These are phyloP conservation scores for Xylariaceae sp. DNA, from an alignment of 2,329 filamentous ascomycete genomes.

Conservation along the genomic window DNA sequence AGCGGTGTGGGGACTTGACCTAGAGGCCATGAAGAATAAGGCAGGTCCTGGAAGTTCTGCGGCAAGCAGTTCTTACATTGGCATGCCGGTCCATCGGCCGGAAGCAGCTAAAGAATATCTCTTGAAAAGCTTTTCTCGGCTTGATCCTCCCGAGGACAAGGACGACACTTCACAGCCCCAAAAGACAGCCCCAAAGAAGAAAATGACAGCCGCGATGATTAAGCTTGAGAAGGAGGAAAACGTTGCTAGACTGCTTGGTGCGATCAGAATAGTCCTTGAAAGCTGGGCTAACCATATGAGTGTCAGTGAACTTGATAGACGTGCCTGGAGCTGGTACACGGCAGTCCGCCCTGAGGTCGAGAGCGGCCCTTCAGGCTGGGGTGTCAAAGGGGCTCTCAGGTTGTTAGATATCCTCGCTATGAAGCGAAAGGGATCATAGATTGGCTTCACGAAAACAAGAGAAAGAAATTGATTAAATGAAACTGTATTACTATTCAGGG, in stretches of 20 bases:
- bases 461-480: no score
- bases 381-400: constrained; percentile 69
- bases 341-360: constrained; percentile 73
- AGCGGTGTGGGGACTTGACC: constrained; percentile 58
- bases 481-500: no score
- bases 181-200: no score
- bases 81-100: constrained; percentile 70
- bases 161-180: constrained; percentile 20
- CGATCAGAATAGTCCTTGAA: constrained; percentile 65
- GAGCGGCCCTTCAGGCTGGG: constrained; percentile 73
- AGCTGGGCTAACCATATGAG: constrained; percentile 69
- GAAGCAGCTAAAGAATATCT: constrained; percentile 62
- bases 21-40: constrained; percentile 46
- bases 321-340: constrained; percentile 80
- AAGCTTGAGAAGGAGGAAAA: constrained; percentile 65
- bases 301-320: constrained; percentile 64
- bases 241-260: constrained; percentile 64
- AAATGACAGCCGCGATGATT: constrained; percentile 47
- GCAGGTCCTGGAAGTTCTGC: constrained; percentile 25
- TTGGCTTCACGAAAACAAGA: not conserved
- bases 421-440: constrained; percentile 36
- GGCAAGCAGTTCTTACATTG: constrained; percentile 36
- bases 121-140: constrained; percentile 49
- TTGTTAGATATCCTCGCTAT: constrained; percentile 63
- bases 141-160: constrained; percentile 11